These are phyloP conservation scores for Globisporangium uncinulatum DNA, from an alignment of 352 stramenopile genomes.

Conservation along the genomic window DNA sequence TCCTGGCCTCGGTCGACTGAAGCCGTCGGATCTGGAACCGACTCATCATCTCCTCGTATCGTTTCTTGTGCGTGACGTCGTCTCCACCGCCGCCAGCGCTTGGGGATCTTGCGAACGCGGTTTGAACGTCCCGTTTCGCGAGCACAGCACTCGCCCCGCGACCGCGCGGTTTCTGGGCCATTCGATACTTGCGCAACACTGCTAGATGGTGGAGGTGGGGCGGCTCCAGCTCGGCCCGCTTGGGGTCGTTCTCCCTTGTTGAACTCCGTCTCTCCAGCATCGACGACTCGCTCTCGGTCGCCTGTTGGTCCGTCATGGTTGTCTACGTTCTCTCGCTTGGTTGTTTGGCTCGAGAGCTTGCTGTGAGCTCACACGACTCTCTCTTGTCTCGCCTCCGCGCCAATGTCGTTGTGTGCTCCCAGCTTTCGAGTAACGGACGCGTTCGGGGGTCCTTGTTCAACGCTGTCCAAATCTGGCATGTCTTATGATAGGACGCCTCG, in stretches of 20 bases:
- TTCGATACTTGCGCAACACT: conserved; percentile 1
- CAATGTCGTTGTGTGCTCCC: too few relatives aligned
- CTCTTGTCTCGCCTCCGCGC: too few relatives aligned
- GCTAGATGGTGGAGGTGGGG: conserved; percentile 1
- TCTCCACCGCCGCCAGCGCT: not conserved
- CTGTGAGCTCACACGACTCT: too few relatives aligned
- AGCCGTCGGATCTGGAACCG: conserved; percentile 8
- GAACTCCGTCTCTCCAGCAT: not conserved
- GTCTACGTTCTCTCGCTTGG: too few relatives aligned
- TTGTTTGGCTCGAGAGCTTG: too few relatives aligned
- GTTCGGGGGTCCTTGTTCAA: too few relatives aligned
- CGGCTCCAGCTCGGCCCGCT: not conserved
- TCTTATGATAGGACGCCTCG: not conserved
- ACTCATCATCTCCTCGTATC: conserved; percentile 17
- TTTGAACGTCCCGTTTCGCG: not conserved
- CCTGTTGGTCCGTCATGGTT: too few relatives aligned
- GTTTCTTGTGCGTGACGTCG: conserved; percentile 2
- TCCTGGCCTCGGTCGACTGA: not conserved
- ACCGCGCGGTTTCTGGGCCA: not conserved
- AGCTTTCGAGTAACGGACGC: too few relatives aligned
- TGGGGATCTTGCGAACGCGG: not conserved
- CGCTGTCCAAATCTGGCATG: not conserved
- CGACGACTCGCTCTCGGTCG: too few relatives aligned
- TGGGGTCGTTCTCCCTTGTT: too few relatives aligned
- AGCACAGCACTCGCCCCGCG: not conserved